phyloP scores from a whole-genome alignment of 192 early-diverging fungal species.

The Backusella luteola region DNA sequence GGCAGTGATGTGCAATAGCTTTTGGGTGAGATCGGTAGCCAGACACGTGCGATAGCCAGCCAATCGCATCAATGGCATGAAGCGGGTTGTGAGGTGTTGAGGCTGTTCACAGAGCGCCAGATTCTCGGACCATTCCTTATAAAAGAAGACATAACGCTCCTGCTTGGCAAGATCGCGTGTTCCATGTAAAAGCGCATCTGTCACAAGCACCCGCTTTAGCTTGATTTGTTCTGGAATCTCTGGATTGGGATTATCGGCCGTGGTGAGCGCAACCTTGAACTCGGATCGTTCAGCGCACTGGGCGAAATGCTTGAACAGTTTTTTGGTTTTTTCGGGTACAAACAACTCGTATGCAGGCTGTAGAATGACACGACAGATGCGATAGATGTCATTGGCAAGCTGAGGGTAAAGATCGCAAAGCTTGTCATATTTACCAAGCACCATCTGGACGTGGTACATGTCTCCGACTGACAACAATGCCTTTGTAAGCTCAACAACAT shows the following conservation, averaged over 20 bases:
- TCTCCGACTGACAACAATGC: constrained; percentile 68
- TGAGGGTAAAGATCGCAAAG: constrained; percentile 56
- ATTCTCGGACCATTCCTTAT: constrained; percentile 51
- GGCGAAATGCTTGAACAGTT: constrained; percentile 20
- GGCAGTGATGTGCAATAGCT: constrained; percentile 9
- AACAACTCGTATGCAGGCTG: constrained; percentile 51
- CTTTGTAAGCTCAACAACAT: constrained; percentile 60
- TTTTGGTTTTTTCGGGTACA: constrained; percentile 32
- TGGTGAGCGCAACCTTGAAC: constrained; percentile 8
- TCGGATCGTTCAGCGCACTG: constrained; percentile 21
- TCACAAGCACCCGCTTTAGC: background rate
- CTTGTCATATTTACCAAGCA: constrained; percentile 52
- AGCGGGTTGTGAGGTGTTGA: constrained; percentile 31
- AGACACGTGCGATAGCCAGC: constrained; percentile 43
- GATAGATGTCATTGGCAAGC: constrained; percentile 58
- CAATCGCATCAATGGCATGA: constrained; percentile 41
- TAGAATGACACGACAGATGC: constrained; percentile 57
- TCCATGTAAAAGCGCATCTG: constrained; percentile 7
- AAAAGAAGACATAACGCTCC: constrained; percentile 59
- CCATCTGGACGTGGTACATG: constrained; percentile 44
- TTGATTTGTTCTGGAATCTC: constrained; percentile 15
- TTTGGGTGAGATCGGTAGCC: constrained; percentile 27
- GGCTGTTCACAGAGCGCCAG: constrained; percentile 33
- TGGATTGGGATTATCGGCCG: background rate
- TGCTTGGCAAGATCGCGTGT: constrained; percentile 14